Evolutionary conservation across 2,329 filamentous ascomycete species (phyloP).

Genomic region (Stagonosporopsis tanaceti): DNA sequence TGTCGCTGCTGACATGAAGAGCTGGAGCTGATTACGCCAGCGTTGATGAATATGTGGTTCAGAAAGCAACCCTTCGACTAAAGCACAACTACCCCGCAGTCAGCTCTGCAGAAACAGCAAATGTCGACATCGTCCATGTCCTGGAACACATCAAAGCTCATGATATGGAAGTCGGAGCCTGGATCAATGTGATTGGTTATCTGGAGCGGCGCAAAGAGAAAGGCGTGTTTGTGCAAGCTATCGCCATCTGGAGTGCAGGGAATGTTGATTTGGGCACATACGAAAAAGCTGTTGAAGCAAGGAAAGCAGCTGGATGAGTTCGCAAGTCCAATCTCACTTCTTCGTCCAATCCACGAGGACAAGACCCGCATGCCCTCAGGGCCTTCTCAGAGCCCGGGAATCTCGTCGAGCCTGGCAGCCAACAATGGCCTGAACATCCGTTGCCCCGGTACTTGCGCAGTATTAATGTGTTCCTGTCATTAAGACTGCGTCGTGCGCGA

Average conservation of each 20-base stretch:
- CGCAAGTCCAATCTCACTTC: not conserved
- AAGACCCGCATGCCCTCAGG: not conserved
- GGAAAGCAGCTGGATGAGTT: constrained; percentile 15
- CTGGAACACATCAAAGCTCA: constrained; percentile 70
- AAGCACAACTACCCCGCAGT: constrained; percentile 69
- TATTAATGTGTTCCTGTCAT: no score
- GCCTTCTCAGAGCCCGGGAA: not conserved
- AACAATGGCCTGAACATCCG: no score
- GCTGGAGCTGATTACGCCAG: constrained; percentile 50
- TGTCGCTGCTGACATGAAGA: not conserved
- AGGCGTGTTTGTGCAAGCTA: constrained; percentile 69
- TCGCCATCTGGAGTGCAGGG: constrained; percentile 80
- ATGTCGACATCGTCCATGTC: constrained; percentile 76
- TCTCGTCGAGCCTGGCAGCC: not conserved
- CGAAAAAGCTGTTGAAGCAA: constrained; percentile 60
- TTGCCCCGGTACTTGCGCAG: no score
- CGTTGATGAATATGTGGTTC: constrained; percentile 65
- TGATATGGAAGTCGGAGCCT: constrained; percentile 76
- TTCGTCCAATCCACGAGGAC: not conserved
- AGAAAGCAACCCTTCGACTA: constrained; percentile 69
- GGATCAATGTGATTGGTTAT: constrained; percentile 90
- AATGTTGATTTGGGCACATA: constrained; percentile 76
- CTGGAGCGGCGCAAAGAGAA: constrained; percentile 51
- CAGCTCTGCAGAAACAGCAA: constrained; percentile 55
- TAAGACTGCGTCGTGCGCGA: no score